Conservation (phyloP, 2,329 filamentous ascomycete species). For the Cyphellophora europaea region DNA sequence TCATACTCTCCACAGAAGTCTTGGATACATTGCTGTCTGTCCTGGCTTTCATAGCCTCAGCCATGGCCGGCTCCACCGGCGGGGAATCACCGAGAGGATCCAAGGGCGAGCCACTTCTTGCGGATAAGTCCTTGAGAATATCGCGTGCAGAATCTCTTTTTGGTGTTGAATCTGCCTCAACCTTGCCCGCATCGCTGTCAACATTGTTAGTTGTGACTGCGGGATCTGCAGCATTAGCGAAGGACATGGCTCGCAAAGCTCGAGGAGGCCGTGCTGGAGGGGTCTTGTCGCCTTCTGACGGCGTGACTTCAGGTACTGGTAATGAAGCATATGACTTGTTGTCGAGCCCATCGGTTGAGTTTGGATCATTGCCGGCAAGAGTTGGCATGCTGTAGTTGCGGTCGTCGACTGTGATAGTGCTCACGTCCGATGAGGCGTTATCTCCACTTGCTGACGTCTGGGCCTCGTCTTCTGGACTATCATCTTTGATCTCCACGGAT, state of each 20-base stretch:
- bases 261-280: slow-evolving; percentile 40
- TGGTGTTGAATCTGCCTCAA: slow-evolving; percentile 45
- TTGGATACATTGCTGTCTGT: slow-evolving; percentile 41
- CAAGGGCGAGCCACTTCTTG: slow-evolving; percentile 42
- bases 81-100: slow-evolving; percentile 39
- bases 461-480: slow-evolving; percentile 22
- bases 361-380: slow-evolving; percentile 28
- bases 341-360: slow-evolving; percentile 23
- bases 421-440: slow-evolving; percentile 13
- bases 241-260: slow-evolving; percentile 52
- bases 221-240: slow-evolving; percentile 54
- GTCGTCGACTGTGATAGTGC: slow-evolving; percentile 17
- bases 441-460: slow-evolving; percentile 11
- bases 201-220: slow-evolving; percentile 58
- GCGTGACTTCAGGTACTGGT: slow-evolving; percentile 13
- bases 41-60: slow-evolving; percentile 26
- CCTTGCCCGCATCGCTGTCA: slow-evolving; percentile 55
- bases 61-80: slow-evolving; percentile 25
- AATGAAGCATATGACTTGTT: slow-evolving; percentile 11
- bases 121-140: slow-evolving; percentile 58
- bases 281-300: slow-evolving; percentile 23
- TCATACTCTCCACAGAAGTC: slow-evolving; percentile 29
- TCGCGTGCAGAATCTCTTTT: slow-evolving; percentile 51
- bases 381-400: slow-evolving; percentile 27
- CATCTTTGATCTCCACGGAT: slow-evolving; percentile 21